Evolutionary conservation across 2,329 filamentous ascomycete species (phyloP), one percentile per base, ranked within the genome.

Genomic region (Pyrenochaeta sp.): DNA sequence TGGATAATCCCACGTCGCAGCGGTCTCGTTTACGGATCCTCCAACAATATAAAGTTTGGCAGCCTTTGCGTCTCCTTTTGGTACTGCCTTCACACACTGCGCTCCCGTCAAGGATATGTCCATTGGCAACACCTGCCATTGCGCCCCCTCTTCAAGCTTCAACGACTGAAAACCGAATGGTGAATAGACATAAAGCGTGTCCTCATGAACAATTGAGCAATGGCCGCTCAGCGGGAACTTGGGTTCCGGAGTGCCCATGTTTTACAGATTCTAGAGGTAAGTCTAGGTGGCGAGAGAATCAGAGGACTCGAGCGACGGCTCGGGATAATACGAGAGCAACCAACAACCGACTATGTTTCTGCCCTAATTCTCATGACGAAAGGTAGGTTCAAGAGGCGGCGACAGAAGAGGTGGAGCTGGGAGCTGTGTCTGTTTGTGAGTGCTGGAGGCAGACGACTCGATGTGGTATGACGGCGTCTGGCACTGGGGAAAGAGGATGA

Each of bases 151-250:
- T 58, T 84, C 77, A 59, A 98, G 78, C 11, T 82, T 76, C 60
- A 98, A 77, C 7, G 90, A 89, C 72, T 92, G 85, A 66, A 98
- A 93, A 23, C 87, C 90, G 41, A 85, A 78, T 7, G 86, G 78
- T 5, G 91, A 91, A 75, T 91, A 96, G 40, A 90, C 87, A 79
- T 96, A 98, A 47, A 98, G 85, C 11, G 87, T 92, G 74, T 92
- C 88, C 71, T 92, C 82, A 79, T 91, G 82, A 57, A 97, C 84
- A 69, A 90, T 86, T 52, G 92, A 92, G 78, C 94, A 98, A 68
- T 91, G 87, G 76, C 88, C 87, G 74, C 87, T 85, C 73, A 97
- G 79, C 58, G 88, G 81, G 71, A 87, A 83, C 47, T 84, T 79
- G 46, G 92, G 92, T 69, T 86, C 78, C 43, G 92, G 91, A 51